These are phyloP conservation scores for Pterocarpus macrocarpus DNA, from an alignment of 306 rosid species.

Conservation along the genomic window DNA sequence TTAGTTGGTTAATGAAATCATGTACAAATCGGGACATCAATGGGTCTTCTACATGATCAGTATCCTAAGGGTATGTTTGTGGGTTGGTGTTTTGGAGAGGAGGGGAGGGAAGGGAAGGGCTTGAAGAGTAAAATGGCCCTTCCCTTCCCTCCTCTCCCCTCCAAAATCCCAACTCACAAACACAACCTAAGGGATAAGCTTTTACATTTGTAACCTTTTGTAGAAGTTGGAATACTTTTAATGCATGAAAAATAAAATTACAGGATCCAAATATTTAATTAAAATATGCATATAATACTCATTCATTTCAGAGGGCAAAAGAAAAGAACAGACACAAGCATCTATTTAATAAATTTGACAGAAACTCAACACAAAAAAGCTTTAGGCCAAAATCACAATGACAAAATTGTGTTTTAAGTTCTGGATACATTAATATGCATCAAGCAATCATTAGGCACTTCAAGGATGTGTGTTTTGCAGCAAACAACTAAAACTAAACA, in stretches of 20 bases:
- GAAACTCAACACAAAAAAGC: neutral
- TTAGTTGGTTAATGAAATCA: neutral
- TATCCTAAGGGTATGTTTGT: no score
- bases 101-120: no score
- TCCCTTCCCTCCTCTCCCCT: no score
- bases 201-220: no score
- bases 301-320: neutral
- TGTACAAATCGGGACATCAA: no score
- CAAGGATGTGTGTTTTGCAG: neutral
- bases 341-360: neutral
- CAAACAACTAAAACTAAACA: neutral
- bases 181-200: no score
- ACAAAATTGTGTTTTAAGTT: slow-evolving; percentile 21
- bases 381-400: neutral
- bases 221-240: neutral
- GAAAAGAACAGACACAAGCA: neutral
- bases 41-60: no score
- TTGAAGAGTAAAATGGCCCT: no score
- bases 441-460: neutral
- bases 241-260: neutral
- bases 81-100: no score
- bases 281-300: neutral
- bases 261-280: neutral
- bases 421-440: neutral
- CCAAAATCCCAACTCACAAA: no score